Evolutionary conservation across 2,329 filamentous ascomycete genomes (phyloP).

Genomic region (Fusarium oxysporum): DNA sequence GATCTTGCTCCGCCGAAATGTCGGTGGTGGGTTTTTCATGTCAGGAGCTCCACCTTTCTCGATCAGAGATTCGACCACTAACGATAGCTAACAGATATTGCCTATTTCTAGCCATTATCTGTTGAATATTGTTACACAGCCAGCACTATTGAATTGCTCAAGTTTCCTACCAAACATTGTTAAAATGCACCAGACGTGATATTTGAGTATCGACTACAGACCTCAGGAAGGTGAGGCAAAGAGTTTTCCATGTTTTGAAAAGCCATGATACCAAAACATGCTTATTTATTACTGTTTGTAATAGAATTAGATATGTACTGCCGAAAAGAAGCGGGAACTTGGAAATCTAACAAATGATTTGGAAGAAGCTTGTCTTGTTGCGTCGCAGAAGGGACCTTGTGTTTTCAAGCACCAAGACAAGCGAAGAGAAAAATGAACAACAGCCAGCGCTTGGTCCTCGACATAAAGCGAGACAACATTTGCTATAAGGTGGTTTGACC

Average conservation of each 20-base stretch:
- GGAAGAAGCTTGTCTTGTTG: background rate
- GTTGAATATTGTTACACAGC: background rate
- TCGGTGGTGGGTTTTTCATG: background rate
- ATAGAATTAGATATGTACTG: background rate
- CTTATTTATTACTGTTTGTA: background rate
- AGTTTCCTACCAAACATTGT: background rate
- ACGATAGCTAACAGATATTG: background rate
- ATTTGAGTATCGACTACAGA: background rate
- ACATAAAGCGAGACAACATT: no score
- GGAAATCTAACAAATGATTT: background rate
- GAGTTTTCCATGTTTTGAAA: background rate
- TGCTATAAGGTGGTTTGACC: background rate
- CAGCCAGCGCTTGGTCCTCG: background rate
- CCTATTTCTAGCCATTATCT: fast-evolving
- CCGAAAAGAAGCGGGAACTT: background rate
- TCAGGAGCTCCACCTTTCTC: background rate
- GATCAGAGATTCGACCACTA: background rate
- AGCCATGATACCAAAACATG: background rate
- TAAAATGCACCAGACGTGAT: background rate
- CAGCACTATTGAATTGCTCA: background rate
- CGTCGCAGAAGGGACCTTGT: background rate
- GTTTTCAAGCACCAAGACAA: background rate
- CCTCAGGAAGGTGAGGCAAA: background rate
- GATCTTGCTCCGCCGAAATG: constrained; percentile 16
- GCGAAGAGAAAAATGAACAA: background rate